Evolutionary conservation across 768 basidiomycete species (phyloP).

Genomic region (Rhodocollybia butyracea): DNA sequence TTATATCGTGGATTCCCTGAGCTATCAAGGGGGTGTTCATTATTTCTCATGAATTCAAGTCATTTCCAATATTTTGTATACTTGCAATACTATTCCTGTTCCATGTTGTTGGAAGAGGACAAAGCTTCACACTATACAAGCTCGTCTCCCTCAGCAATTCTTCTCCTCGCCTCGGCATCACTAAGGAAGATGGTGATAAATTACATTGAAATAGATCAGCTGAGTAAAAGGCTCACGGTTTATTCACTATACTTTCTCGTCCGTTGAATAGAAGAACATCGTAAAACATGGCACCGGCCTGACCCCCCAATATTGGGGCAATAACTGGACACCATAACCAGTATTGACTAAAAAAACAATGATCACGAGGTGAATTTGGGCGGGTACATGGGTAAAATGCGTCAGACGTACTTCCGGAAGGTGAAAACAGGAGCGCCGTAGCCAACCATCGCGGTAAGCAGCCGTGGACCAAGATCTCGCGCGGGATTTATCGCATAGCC

Average conservation of each 20-base stretch:
- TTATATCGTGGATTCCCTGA: too few relatives aligned
- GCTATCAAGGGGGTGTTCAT: too few relatives aligned
- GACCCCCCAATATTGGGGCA: conserved; percentile 58
- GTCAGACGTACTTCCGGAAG: conserved; percentile 36
- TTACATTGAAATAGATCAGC: background rate
- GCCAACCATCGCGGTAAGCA: conserved; percentile 69
- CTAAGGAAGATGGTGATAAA: background rate
- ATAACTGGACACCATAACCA: conserved; percentile 73
- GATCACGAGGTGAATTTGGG: conserved; percentile 5
- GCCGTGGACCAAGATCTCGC: conserved; percentile 63
- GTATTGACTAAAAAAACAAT: conserved; percentile 49
- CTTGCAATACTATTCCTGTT: too few relatives aligned
- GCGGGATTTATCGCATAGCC: conserved; percentile 44
- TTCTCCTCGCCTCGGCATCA: conserved; percentile 6
- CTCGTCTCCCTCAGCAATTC: conserved; percentile 2
- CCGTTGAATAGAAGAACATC: conserved; percentile 61
- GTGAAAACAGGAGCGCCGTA: conserved; percentile 51
- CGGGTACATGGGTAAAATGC: background rate
- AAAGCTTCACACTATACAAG: background rate
- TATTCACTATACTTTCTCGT: conserved; percentile 49
- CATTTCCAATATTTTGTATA: background rate
- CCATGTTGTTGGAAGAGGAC: background rate
- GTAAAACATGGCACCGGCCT: conserved; percentile 54
- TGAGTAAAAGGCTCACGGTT: conserved; percentile 33
- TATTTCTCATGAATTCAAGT: too few relatives aligned